Conservation (phyloP, 1,139 yeast species). For the Suhomyces kunorum region DNA sequence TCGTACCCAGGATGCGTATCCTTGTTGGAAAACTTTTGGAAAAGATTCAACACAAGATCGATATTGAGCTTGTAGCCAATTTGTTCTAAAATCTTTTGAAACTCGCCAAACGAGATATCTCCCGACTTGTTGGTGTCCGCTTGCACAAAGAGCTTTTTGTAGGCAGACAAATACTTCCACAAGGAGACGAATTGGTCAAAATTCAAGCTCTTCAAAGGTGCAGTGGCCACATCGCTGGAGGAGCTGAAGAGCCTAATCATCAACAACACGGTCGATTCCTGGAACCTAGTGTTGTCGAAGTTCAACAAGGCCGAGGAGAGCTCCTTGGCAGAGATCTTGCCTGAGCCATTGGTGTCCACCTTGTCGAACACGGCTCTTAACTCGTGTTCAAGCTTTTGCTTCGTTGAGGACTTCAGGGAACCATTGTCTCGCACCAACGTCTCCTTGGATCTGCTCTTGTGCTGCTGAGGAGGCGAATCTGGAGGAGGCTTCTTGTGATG, state of each 20-base stretch:
- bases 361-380: slow-evolving; percentile 55
- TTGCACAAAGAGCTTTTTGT: slow-evolving; percentile 64
- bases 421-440: slow-evolving; percentile 10
- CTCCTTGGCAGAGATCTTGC: slow-evolving; percentile 59
- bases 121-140: slow-evolving; percentile 65
- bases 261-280: slow-evolving; percentile 59
- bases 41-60: slow-evolving; percentile 61
- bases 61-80: slow-evolving; percentile 69
- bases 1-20: slow-evolving; percentile 33
- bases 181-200: slow-evolving; percentile 70
- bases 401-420: slow-evolving; percentile 20
- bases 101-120: slow-evolving; percentile 67
- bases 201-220: slow-evolving; percentile 41
- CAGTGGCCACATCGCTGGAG: slow-evolving; percentile 40
- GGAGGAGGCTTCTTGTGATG: slow-evolving; percentile 20
- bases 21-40: slow-evolving; percentile 56
- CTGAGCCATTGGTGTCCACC: slow-evolving; percentile 56
- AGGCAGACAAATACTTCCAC: slow-evolving; percentile 73
- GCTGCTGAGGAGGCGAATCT: slow-evolving; percentile 9
- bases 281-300: slow-evolving; percentile 65
- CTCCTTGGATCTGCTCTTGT: slow-evolving; percentile 9
- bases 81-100: slow-evolving; percentile 63
- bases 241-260: slow-evolving; percentile 65
- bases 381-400: slow-evolving; percentile 50
- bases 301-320: slow-evolving; percentile 63